Conservation (phyloP, 2,329 filamentous ascomycete species). For the Lachnellula occidentalis region DNA sequence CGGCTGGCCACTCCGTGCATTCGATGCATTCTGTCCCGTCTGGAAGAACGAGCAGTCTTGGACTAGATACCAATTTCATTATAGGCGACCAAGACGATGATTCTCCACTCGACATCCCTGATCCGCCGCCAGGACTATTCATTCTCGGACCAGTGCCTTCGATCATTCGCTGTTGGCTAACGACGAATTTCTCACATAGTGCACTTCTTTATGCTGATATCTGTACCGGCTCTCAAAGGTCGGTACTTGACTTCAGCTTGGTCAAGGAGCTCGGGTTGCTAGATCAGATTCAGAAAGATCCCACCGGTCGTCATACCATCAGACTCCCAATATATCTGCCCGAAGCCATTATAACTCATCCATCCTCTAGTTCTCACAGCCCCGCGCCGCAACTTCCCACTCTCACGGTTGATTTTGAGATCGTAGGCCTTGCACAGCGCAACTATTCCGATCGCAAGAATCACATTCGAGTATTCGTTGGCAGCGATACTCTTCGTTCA, state of each 20-base stretch:
- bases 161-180: constrained; percentile 94
- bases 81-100: constrained; percentile 58
- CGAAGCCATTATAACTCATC: constrained; percentile 77
- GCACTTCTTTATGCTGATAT: constrained; percentile 86
- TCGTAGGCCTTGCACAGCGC: constrained; percentile 54
- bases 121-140: constrained; percentile 77
- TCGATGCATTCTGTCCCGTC: constrained; percentile 67
- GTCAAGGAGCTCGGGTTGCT: constrained; percentile 68
- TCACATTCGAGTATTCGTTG: constrained; percentile 78
- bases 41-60: constrained; percentile 81
- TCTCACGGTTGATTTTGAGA: constrained; percentile 73
- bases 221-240: constrained; percentile 86
- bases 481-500: constrained; percentile 78
- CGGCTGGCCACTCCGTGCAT: constrained; percentile 75
- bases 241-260: constrained; percentile 70
- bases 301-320: constrained; percentile 62
- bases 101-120: constrained; percentile 65
- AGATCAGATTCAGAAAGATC: constrained; percentile 58
- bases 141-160: constrained; percentile 84
- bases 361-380: constrained; percentile 66
- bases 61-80: constrained; percentile 68
- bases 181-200: constrained; percentile 81
- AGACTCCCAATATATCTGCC: constrained; percentile 82
- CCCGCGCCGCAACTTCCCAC: constrained; percentile 75
- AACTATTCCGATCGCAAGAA: constrained; percentile 48